Evolutionary conservation across 495 filamentous ascomycete genomes (phyloP).

Genomic region (Aspergillus incahuasiensis): DNA sequence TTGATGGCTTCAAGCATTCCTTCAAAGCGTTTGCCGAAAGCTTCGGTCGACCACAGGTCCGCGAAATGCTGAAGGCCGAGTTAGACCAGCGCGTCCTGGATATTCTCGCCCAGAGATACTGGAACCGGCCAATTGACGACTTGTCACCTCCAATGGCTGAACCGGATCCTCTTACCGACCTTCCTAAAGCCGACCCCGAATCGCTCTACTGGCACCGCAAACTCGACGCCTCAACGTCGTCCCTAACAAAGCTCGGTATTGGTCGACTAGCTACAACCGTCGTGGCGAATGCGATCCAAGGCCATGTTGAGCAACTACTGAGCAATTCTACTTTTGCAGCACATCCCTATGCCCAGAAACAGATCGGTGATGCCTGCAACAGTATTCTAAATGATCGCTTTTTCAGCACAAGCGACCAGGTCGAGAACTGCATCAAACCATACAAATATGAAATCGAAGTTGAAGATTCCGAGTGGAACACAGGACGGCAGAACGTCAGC

Average conservation of each 20-base stretch:
- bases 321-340: conserved; percentile 73
- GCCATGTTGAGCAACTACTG: conserved; percentile 75
- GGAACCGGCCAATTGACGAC: conserved; percentile 92
- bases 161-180: conserved; percentile 64
- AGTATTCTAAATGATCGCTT: conserved; percentile 90
- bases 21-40: conserved; percentile 88
- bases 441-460: conserved; percentile 98
- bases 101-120: conserved; percentile 89
- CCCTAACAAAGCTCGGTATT: conserved; percentile 88
- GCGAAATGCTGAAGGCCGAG: conserved; percentile 83
- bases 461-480: conserved; percentile 80
- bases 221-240: conserved; percentile 85
- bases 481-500: conserved; percentile 73
- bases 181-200: conserved; percentile 78
- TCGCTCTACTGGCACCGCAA: conserved; percentile 90
- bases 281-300: conserved; percentile 80
- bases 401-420: conserved; percentile 93
- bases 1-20: conserved; percentile 96
- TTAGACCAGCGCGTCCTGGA: conserved; percentile 94
- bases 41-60: conserved; percentile 86
- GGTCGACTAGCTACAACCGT: conserved; percentile 88
- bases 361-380: conserved; percentile 82
- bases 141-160: conserved; percentile 58
- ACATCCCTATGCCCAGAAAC: conserved; percentile 86
- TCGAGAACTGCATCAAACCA: conserved; percentile 99